phyloP scores from a whole-genome alignment of 768 basidiomycete genomes.

The Termitomyces sp. region DNA sequence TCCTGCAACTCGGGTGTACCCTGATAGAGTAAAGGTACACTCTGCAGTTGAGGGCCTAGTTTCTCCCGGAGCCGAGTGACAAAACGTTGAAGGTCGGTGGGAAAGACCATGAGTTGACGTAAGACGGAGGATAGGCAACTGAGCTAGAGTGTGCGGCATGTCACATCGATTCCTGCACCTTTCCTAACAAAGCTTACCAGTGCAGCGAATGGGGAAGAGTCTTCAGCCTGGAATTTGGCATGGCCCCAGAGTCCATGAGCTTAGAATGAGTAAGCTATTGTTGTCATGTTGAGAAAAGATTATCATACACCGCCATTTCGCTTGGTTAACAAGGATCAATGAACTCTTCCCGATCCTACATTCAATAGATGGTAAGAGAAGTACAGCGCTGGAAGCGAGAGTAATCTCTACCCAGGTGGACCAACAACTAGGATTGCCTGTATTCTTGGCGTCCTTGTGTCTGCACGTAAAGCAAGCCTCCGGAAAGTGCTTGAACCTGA shows the following conservation, averaged over 20 bases:
- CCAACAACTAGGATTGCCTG: slow-evolving; percentile 60
- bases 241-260: slow-evolving; percentile 74
- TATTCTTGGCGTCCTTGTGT: slow-evolving; percentile 40
- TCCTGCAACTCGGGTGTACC: slow-evolving; percentile 67
- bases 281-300: neutral
- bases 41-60: slow-evolving; percentile 65
- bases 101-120: slow-evolving; percentile 70
- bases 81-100: slow-evolving; percentile 64
- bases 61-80: slow-evolving; percentile 51
- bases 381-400: slow-evolving; percentile 1
- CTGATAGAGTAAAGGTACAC: slow-evolving; percentile 65
- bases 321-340: slow-evolving; percentile 62
- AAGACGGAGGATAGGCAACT: slow-evolving; percentile 66
- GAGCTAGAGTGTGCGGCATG: slow-evolving; percentile 32
- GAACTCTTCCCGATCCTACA: slow-evolving; percentile 70
- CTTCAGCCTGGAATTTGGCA: slow-evolving; percentile 62
- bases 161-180: neutral
- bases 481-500: slow-evolving; percentile 36
- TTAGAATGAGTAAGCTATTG: slow-evolving; percentile 13
- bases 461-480: slow-evolving; percentile 35
- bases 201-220: slow-evolving; percentile 65
- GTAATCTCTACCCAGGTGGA: slow-evolving; percentile 45
- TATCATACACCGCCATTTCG: slow-evolving; percentile 59
- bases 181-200: slow-evolving; percentile 20
- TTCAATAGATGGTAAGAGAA: neutral